These are phyloP conservation scores for Lachnellula occidentalis DNA, from an alignment of 2,329 filamentous ascomycete species.

Conservation along the genomic window DNA sequence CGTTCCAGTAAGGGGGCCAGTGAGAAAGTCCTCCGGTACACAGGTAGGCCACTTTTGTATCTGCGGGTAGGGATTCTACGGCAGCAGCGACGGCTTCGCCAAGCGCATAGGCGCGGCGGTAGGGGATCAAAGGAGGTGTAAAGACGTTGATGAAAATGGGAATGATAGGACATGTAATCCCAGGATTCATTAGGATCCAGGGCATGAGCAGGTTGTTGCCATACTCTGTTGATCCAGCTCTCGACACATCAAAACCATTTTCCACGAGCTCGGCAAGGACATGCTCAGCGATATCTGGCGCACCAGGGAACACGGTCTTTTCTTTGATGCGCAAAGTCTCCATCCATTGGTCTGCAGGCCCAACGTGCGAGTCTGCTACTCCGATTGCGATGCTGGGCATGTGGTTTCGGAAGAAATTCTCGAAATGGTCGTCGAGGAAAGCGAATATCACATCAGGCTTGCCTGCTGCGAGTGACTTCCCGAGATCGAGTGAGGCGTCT, in stretches of 20 bases:
- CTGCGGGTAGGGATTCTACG: conserved; percentile 17
- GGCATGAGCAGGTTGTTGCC: conserved; percentile 31
- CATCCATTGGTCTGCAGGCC: conserved; percentile 30
- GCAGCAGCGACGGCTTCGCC: conserved; percentile 28
- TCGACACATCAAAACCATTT: conserved; percentile 25
- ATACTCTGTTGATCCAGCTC: conserved; percentile 25
- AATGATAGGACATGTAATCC: conserved; percentile 23
- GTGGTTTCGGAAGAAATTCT: conserved; percentile 30
- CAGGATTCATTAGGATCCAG: conserved; percentile 28
- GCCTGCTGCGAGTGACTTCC: conserved; percentile 24
- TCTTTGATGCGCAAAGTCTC: conserved; percentile 24
- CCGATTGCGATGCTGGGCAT: conserved; percentile 28
- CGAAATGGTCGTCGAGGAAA: conserved; percentile 31
- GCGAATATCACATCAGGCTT: conserved; percentile 30
- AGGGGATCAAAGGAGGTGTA: conserved; percentile 28
- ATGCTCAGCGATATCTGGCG: conserved; percentile 25
- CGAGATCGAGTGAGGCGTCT: conserved; percentile 25
- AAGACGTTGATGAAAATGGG: conserved; percentile 30
- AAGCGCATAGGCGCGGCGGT: conserved; percentile 28
- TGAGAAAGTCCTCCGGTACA: conserved; percentile 28
- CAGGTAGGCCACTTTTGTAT: conserved; percentile 15
- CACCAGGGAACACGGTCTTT: conserved; percentile 26
- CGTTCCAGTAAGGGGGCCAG: conserved; percentile 31
- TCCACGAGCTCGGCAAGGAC: conserved; percentile 21
- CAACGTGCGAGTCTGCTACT: conserved; percentile 24